Percentiles rank a stretch among this genome's conserved stretches.
phyloP scores from a whole-genome alignment of 768 basidiomycete species.

The Calvatia gigantea region DNA sequence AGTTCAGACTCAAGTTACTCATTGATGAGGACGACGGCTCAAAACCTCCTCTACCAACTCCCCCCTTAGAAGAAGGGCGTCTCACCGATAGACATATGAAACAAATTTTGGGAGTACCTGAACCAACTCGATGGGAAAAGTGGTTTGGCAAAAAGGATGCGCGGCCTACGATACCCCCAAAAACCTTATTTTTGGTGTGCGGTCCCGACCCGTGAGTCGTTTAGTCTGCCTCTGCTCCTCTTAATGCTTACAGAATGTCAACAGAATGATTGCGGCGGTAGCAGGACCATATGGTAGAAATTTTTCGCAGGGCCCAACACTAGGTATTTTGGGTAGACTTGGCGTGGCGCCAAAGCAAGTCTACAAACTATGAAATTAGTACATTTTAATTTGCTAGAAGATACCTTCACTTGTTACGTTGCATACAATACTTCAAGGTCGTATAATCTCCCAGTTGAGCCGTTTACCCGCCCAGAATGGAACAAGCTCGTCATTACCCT shows the following conservation, averaged over 20 bases:
- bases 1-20: slow-evolving; percentile 56
- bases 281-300: slow-evolving; percentile 77
- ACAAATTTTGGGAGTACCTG: slow-evolving; percentile 30
- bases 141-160: slow-evolving; percentile 22
- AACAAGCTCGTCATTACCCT: slow-evolving; percentile 52
- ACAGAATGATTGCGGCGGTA: slow-evolving; percentile 71
- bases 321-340: slow-evolving; percentile 61
- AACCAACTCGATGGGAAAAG: slow-evolving; percentile 30
- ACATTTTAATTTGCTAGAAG: background rate
- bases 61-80: slow-evolving; percentile 41
- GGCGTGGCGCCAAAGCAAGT: slow-evolving; percentile 64
- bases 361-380: slow-evolving; percentile 51
- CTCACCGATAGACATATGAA: slow-evolving; percentile 51
- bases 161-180: slow-evolving; percentile 23
- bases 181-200: slow-evolving; percentile 70
- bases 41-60: slow-evolving; percentile 15
- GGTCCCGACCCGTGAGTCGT: slow-evolving; percentile 75
- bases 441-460: slow-evolving; percentile 65
- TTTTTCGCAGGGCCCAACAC: slow-evolving; percentile 69
- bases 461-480: slow-evolving; percentile 89
- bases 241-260: background rate
- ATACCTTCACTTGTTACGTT: background rate
- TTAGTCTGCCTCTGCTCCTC: background rate
- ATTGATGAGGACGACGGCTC: slow-evolving; percentile 48
- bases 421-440: background rate